phyloP scores from a whole-genome alignment of 2,329 filamentous ascomycete species.

The Claviceps pazoutovae region DNA sequence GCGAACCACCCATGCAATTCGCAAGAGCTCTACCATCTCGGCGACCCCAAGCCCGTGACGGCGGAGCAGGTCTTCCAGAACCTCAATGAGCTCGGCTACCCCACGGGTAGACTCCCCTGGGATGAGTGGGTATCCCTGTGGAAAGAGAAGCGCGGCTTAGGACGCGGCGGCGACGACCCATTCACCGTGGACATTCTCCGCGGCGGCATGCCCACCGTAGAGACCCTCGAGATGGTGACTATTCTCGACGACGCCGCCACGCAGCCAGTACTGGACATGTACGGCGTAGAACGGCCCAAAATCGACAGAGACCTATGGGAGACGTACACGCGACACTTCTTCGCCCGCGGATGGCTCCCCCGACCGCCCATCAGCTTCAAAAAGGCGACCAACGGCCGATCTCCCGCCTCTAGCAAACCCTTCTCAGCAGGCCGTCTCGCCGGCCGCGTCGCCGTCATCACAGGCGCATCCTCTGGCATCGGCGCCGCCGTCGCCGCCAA shows the following conservation, averaged over 20 bases:
- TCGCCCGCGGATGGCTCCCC: slow-evolving; percentile 62
- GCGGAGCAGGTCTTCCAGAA: slow-evolving; percentile 51
- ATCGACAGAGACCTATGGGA: slow-evolving; percentile 58
- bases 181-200: slow-evolving; percentile 70
- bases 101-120: slow-evolving; percentile 51
- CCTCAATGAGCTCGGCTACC: slow-evolving; percentile 54
- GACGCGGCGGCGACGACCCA: slow-evolving; percentile 52
- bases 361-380: slow-evolving; percentile 39
- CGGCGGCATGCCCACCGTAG: slow-evolving; percentile 64
- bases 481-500: slow-evolving; percentile 60
- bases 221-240: slow-evolving; percentile 56
- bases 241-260: slow-evolving; percentile 61
- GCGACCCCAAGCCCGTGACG: slow-evolving; percentile 57
- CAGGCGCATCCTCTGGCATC: slow-evolving; percentile 67
- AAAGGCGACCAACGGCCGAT: slow-evolving; percentile 11
- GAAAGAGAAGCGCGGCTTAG: slow-evolving; percentile 53
- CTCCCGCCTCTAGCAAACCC: slow-evolving; percentile 38
- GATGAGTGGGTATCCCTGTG: slow-evolving; percentile 63
- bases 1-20: slow-evolving; percentile 47
- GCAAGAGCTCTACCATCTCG: slow-evolving; percentile 59
- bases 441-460: slow-evolving; percentile 61
- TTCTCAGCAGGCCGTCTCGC: slow-evolving; percentile 45
- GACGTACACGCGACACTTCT: slow-evolving; percentile 70
- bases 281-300: slow-evolving; percentile 48
- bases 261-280: slow-evolving; percentile 37